Conservation (phyloP, 1,284 basidiomycete species). For the Omphalotus olearius region DNA sequence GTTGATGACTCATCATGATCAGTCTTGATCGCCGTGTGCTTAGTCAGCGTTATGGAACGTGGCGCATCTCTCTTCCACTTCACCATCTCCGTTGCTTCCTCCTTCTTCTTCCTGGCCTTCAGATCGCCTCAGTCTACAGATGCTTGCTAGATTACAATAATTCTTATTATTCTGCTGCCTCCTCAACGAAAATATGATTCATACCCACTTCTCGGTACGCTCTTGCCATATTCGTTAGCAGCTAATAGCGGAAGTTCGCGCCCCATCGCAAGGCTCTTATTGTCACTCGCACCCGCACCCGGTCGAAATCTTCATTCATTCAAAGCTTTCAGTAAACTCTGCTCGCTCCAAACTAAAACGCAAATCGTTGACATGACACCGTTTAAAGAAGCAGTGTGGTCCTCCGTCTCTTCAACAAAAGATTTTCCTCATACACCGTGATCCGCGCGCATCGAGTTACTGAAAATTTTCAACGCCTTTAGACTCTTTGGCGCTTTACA, state of each 20-base stretch:
- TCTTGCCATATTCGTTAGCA: constrained; percentile 28
- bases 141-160: too few relatives aligned
- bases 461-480: constrained; percentile 15
- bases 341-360: constrained; percentile 32
- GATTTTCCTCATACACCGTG: constrained; percentile 40
- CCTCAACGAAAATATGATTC: constrained; percentile 8
- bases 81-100: too few relatives aligned
- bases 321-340: constrained; percentile 27
- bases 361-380: constrained; percentile 59
- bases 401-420: constrained; percentile 40
- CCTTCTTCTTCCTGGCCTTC: too few relatives aligned
- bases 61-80: too few relatives aligned
- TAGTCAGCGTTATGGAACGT: neutral
- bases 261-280: constrained; percentile 42
- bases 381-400: constrained; percentile 34
- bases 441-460: constrained; percentile 22
- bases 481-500: constrained; percentile 19
- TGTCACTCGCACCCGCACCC: constrained; percentile 29
- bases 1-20: too few relatives aligned
- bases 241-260: constrained; percentile 29
- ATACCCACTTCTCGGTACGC: constrained; percentile 27
- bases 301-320: constrained; percentile 19
- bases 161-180: too few relatives aligned
- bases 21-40: neutral
- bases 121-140: too few relatives aligned